A percentile compares a stretch with the other conserved stretches of the same genome.
Conservation (phyloP, 768 basidiomycete genomes). For the Trametes cinnabarina region DNA sequence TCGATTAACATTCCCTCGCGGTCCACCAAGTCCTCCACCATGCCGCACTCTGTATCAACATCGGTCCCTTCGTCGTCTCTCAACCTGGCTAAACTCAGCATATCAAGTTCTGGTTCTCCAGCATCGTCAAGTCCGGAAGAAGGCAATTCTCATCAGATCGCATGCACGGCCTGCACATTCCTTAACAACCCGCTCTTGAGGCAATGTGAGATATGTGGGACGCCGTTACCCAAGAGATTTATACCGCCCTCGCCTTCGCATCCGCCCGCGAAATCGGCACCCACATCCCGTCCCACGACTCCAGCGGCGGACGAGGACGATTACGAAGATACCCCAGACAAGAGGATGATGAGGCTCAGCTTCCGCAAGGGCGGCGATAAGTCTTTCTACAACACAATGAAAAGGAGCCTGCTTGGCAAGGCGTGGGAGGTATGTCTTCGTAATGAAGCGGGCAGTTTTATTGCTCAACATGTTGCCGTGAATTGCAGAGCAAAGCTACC, state of each 20-base stretch:
- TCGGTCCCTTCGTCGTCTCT: conserved; percentile 42
- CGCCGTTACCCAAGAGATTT: conserved; percentile 49
- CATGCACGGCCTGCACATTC: conserved; percentile 90
- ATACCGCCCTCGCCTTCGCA: conserved; percentile 24
- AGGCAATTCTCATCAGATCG: conserved; percentile 35
- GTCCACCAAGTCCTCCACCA: not conserved
- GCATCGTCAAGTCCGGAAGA: conserved; percentile 14
- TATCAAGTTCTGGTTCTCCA: conserved; percentile 35
- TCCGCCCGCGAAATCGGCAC: conserved; percentile 52
- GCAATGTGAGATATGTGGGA: conserved; percentile 84
- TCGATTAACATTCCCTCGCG: conserved; percentile 25
- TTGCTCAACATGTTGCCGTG: not conserved
- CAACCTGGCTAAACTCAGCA: conserved; percentile 13
- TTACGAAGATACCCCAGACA: conserved; percentile 35
- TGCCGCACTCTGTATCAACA: conserved; percentile 37
- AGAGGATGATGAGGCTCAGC: conserved; percentile 73
- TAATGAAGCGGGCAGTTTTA: not conserved
- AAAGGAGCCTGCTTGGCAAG: conserved; percentile 64
- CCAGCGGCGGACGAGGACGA: conserved; percentile 35
- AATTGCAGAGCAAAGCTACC: conserved; percentile 31
- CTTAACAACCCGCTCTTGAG: conserved; percentile 76
- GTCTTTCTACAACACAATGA: conserved; percentile 73
- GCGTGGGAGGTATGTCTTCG: conserved; percentile 63
- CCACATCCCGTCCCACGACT: conserved; percentile 62
- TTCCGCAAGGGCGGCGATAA: conserved; percentile 92